phyloP scores from a whole-genome alignment of 352 stramenopile genomes.

The Phytophthora colocasiae region DNA sequence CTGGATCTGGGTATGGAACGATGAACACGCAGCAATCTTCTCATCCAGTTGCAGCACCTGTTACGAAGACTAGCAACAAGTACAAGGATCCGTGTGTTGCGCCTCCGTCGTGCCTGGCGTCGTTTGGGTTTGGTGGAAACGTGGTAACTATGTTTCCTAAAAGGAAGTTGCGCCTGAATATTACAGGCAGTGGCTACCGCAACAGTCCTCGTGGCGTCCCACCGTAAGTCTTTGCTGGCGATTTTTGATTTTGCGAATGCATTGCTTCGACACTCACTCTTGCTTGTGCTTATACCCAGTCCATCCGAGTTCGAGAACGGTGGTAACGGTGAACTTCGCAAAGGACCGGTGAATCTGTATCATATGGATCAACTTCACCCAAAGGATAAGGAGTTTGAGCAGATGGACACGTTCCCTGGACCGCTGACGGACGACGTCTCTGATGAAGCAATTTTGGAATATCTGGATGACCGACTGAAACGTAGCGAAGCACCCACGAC shows the following conservation, averaged over 20 bases:
- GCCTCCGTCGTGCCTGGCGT: conserved; percentile 74
- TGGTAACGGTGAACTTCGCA: conserved; percentile 71
- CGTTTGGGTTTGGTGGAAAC: conserved; percentile 90
- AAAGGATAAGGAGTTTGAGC: conserved; percentile 69
- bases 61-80: conserved; percentile 64
- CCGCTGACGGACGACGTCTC: conserved; percentile 69
- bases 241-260: not conserved
- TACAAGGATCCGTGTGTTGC: conserved; percentile 86
- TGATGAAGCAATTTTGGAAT: conserved; percentile 74
- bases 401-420: conserved; percentile 81
- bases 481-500: conserved; percentile 23
- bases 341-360: conserved; percentile 83
- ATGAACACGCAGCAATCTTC: conserved; percentile 17
- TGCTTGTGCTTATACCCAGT: conserved; percentile 31
- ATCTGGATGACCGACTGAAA: conserved; percentile 68
- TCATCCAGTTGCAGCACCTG: conserved; percentile 19
- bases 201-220: conserved; percentile 65
- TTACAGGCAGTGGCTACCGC: conserved; percentile 56
- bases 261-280: conserved; percentile 19
- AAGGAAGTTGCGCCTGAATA: conserved; percentile 82
- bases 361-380: conserved; percentile 83
- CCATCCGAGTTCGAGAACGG: conserved; percentile 60
- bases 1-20: conserved; percentile 10
- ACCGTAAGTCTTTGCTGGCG: conserved; percentile 46
- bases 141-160: conserved; percentile 92